Evolutionary conservation across 139 green algal genomes (phyloP), one percentile per base, ranked within the genome.

Genomic region (Micractinium conductrix): DNA sequence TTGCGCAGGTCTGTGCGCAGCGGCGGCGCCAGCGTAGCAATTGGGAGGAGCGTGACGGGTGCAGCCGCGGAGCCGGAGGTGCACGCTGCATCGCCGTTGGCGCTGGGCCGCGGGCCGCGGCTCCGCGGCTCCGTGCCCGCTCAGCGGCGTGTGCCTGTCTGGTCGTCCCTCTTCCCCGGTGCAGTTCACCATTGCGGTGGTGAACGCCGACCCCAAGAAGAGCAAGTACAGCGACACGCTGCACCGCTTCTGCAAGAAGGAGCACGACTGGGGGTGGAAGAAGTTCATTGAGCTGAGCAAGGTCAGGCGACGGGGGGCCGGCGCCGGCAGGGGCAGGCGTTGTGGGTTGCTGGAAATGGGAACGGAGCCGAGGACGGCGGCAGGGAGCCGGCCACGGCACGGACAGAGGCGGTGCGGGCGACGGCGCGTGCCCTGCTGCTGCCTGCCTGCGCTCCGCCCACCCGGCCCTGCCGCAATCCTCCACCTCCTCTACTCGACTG

Each of bases 261-360:
- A 99, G 92, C 97, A 99, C 86, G 97, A 99, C 88, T 99, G 97
- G 97, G 97, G 97, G 0, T 99, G 97, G 97, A 99, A 99, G 91
- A 99, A 99, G 91, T 99, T 99, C 91, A 99, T 99, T 95, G 94
- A 97, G 87, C 86, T 95, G 35, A 79, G 44, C 50, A 97, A 97
- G 86, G 90, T 99, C 22, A 10, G 21, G 21, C 60, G 21, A 33
- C 16, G 60, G 21, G 60, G 60, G 24, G 60, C 21, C 48, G 48
- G 48, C 14, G 48, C 4, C 63, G 40, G 63, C 63, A 42, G 55
- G 55, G 55, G 19, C 55, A n/a, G 48, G 12, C 14, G 48, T 58
- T 58, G 12, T n/a, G n/a, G n/a, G n/a, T n/a, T n/a, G n/a, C n/a
- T n/a, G n/a, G n/a, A n/a, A n/a, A n/a, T n/a, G n/a, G n/a, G n/a